Conservation (phyloP, 2,329 filamentous ascomycete genomes). For the Drechslerella stenobrocha region DNA sequence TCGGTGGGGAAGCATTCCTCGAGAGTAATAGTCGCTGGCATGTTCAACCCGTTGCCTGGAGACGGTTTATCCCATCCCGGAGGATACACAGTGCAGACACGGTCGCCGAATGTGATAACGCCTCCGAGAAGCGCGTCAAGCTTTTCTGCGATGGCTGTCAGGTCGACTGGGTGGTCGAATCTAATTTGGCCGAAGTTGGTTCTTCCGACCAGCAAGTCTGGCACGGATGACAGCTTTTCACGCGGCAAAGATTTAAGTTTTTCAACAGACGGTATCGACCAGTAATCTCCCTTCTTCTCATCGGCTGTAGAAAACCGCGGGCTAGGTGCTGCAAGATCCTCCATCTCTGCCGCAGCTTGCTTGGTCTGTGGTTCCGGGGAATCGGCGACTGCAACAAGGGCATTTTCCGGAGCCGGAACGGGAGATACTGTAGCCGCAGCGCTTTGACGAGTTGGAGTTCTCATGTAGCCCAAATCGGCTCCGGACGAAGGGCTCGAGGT, state of each 20-base stretch:
- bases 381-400: constrained; percentile 64
- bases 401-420: constrained; percentile 32
- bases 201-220: constrained; percentile 78
- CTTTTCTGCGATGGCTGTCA: constrained; percentile 69
- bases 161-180: constrained; percentile 80
- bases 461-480: constrained; percentile 40
- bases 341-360: constrained; percentile 57
- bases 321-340: constrained; percentile 28
- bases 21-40: constrained; percentile 82
- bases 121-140: constrained; percentile 76
- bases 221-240: constrained; percentile 73
- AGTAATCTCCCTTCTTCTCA: constrained; percentile 73
- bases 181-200: constrained; percentile 76
- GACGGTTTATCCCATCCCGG: constrained; percentile 75
- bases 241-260: constrained; percentile 79
- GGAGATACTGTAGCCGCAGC: constrained; percentile 14
- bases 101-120: constrained; percentile 74
- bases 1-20: constrained; percentile 90
- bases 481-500: constrained; percentile 33
- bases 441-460: constrained; percentile 37
- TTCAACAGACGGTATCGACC: constrained; percentile 75
- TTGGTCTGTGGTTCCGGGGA: constrained; percentile 60
- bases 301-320: constrained; percentile 54
- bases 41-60: constrained; percentile 84
- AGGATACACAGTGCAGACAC: constrained; percentile 85